Evolutionary conservation across 2,329 filamentous ascomycete genomes (phyloP), one percentile per base, ranked within the genome.

Genomic region (Microcera coccophila): DNA sequence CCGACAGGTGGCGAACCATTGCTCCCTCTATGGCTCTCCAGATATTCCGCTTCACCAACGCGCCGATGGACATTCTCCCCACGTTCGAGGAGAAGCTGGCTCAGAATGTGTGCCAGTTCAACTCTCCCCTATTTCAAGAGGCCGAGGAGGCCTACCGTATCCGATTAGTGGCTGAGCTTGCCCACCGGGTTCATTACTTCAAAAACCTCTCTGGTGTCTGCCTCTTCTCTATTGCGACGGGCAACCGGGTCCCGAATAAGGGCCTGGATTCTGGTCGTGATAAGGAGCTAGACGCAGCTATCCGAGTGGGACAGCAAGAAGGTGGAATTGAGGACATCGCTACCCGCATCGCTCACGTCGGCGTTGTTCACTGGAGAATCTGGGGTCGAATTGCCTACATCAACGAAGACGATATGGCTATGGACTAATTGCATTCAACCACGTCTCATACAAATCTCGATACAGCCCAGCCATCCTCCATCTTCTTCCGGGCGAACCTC

Each of bases 321-420:
- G 71, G 69, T 33, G 72, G 74, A 24, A 58, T 86, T 28, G 73
- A 76, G 33, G 83, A 89, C 45, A 79, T 95, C 62, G 81, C 87
- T 1, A 84, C 82, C 34, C 81, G 87, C 35, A 74, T 95, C 38
- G 84, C 88, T 5, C 91, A 96, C 59, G 80, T 96, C 34, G 82
- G 87, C 12, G 75, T 93, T 5, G 69, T 97, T 18, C 90, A 96
- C 65, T 96, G 90, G 90, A 79, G 87, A 37, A 85, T 95, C 3
- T 97, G 90, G 89, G 78, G 79, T 2, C 79, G 80, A 2, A 71
- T 95, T 40, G 81, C 85, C 11, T 95, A 95, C 61, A 52, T 68
- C 12, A 65, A 64, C 19, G 72, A 71, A 20, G 65, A 70, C 39
- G 62, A 62, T 37, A 62, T 65, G 58, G 47, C 54, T 20, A 46